These are phyloP conservation scores for Tuber umbilicatum DNA, from an alignment of 495 filamentous ascomycete genomes.

Conservation along the genomic window DNA sequence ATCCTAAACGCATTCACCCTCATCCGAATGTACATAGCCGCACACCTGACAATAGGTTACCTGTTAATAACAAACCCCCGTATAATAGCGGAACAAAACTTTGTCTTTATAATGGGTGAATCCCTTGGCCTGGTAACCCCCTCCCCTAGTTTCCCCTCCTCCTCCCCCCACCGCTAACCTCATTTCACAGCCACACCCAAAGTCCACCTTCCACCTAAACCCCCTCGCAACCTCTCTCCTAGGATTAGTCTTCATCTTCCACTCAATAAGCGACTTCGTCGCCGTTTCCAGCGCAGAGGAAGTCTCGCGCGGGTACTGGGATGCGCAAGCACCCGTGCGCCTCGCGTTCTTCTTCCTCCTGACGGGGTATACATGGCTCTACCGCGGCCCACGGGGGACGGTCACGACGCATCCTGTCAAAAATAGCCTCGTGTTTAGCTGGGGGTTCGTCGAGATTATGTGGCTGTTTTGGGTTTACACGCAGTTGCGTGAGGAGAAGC, in stretches of 20 bases:
- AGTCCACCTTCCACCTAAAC: conserved; percentile 26
- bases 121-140: conserved; percentile 35
- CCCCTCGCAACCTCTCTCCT: conserved; percentile 35
- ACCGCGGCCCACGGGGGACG: conserved; percentile 30
- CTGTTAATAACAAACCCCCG: conserved; percentile 26
- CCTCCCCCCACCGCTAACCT: conserved; percentile 9
- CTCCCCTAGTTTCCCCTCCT: background rate
- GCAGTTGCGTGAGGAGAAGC: conserved; percentile 34
- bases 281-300: conserved; percentile 28
- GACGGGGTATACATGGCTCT: conserved; percentile 31
- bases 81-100: conserved; percentile 14
- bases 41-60: conserved; percentile 22
- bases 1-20: conserved; percentile 27
- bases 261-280: conserved; percentile 30
- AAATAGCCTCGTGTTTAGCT: conserved; percentile 38
- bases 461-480: conserved; percentile 41
- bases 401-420: conserved; percentile 19
- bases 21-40: conserved; percentile 28
- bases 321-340: conserved; percentile 38
- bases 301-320: conserved; percentile 35
- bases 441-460: conserved; percentile 35
- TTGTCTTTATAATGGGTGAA: conserved; percentile 36
- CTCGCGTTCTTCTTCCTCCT: conserved; percentile 41
- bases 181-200: conserved; percentile 30
- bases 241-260: conserved; percentile 36